Base-by-base conservation (phyloP, 345 rosid species). In the Adansonia digitata region DNA sequence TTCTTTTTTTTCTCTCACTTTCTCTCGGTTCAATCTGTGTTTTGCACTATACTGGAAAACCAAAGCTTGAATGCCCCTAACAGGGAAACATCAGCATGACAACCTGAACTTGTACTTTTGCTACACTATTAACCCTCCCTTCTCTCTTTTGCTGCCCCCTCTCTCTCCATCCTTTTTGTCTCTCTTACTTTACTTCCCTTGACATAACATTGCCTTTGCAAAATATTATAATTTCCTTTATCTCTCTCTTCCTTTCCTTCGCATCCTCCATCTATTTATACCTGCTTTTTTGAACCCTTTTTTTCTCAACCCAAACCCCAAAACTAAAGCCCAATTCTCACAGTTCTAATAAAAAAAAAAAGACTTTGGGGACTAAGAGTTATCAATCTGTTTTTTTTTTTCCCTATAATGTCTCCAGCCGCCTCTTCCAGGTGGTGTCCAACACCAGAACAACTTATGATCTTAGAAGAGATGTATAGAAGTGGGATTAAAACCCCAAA, bases 341-440 rank as follows among this genome's bases (percentile, higher is more conserved):
- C 3, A n/a, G n/a, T 49, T 6, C 45, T 14, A 61, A 62, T 59
- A 31, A 74, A 24, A 27, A 49, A 35, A 14, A 15, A 18, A 59
- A 22, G 9, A 68, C 37, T 24, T 43, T 0, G 27, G 64, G 20
- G 12, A 24, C 6, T 26, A n/a, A 6, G 5, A 7, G 31, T 2
- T 6, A 26, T 20, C 72, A 13, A 57, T 18, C 35, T 15, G 8
- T 24, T 5, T n/a, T 59, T 5, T n/a, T 3, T 11, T 59, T 48
- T 4, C 20, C 12, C 12, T 17, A 51, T 1, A 57, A 93, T 91
- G 97, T 82, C 90, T 77, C 97, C 90, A 11, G 79, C 89, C 61
- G 79, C 86, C 60, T 88, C 98, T 18, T 71, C 98, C 15, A 85
- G 98, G 75, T 94, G 98, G 98, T 92, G 97, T 80, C 98, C 98